Evolutionary conservation across 2,329 filamentous ascomycete genomes (phyloP).

Genomic region (Diaporthe sp.): DNA sequence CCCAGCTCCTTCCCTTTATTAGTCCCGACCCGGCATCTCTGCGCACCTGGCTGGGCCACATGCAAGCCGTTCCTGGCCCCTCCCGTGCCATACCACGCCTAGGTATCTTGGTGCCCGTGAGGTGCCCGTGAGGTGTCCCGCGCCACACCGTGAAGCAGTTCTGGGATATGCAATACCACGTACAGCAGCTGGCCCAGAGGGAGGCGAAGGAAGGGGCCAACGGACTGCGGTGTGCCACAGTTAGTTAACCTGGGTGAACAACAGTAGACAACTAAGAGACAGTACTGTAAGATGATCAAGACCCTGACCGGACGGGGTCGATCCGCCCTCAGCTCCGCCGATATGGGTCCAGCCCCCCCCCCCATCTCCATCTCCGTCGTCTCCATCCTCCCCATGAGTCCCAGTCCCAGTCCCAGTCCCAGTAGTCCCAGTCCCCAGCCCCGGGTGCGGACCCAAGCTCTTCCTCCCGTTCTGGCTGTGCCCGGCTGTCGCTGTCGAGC

Average conservation of each 20-base stretch:
- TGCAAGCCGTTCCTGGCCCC: not conserved
- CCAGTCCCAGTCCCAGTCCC: not conserved
- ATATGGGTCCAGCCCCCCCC: conserved; percentile 14
- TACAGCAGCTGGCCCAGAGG: not conserved
- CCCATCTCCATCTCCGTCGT: not conserved
- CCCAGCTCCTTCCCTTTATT: conserved; percentile 24
- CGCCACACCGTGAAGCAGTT: not conserved
- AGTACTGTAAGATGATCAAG: conserved; percentile 6
- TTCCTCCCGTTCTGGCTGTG: not conserved
- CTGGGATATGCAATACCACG: no score
- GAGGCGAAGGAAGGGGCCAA: no score
- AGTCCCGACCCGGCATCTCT: conserved; percentile 17
- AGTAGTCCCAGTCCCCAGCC: not conserved
- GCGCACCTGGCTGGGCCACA: not conserved
- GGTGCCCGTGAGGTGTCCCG: no score
- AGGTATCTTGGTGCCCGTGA: no score
- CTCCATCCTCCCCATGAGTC: conserved; percentile 8
- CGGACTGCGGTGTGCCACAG: not conserved
- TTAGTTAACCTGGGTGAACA: not conserved
- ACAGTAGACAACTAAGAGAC: not conserved
- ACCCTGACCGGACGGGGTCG: not conserved
- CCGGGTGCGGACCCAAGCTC: not conserved
- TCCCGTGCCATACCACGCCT: no score
- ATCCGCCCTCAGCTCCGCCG: conserved; percentile 11
- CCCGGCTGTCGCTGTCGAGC: not conserved